phyloP scores from a whole-genome alignment of 305 asterid genomes.

The Lippia alba region DNA sequence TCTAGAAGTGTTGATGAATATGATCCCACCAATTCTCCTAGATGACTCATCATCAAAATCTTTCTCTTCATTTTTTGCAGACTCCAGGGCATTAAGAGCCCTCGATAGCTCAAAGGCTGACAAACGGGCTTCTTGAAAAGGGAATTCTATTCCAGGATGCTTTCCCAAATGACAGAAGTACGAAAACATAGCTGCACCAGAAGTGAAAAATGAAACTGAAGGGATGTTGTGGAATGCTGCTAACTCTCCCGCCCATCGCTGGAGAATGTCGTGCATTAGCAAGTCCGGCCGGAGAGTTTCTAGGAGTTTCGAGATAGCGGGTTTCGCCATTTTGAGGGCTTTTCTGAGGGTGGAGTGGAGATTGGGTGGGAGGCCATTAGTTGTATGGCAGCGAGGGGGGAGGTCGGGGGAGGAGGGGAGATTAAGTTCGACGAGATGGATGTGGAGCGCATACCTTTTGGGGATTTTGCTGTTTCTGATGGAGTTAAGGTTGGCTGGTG shows the following conservation, averaged over 20 bases:
- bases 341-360: constrained; percentile 42
- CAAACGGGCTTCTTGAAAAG: constrained; percentile 40
- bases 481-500: constrained; percentile 47
- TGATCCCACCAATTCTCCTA: not conserved
- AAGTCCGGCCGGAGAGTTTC: constrained; percentile 42
- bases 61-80: constrained; percentile 25
- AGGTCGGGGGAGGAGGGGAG: constrained; percentile 40
- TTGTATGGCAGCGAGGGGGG: constrained; percentile 50
- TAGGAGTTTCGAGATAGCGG: constrained; percentile 30
- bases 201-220: constrained; percentile 32
- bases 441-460: constrained; percentile 16
- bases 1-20: constrained; percentile 35
- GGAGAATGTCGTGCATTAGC: constrained; percentile 42
- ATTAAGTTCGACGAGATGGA: constrained; percentile 42
- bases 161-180: constrained; percentile 27
- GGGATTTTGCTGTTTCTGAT: constrained; percentile 35
- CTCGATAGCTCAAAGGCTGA: constrained; percentile 29
- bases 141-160: constrained; percentile 36
- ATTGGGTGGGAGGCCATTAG: constrained; percentile 49
- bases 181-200: constrained; percentile 38
- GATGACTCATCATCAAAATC: constrained; percentile 24
- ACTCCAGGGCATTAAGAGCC: not conserved
- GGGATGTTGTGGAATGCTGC: constrained; percentile 36
- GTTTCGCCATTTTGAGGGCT: constrained; percentile 41
- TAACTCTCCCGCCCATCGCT: constrained; percentile 35